Base-by-base conservation (phyloP, 2,329 filamentous ascomycete species). In the Kalmusia sp. region DNA sequence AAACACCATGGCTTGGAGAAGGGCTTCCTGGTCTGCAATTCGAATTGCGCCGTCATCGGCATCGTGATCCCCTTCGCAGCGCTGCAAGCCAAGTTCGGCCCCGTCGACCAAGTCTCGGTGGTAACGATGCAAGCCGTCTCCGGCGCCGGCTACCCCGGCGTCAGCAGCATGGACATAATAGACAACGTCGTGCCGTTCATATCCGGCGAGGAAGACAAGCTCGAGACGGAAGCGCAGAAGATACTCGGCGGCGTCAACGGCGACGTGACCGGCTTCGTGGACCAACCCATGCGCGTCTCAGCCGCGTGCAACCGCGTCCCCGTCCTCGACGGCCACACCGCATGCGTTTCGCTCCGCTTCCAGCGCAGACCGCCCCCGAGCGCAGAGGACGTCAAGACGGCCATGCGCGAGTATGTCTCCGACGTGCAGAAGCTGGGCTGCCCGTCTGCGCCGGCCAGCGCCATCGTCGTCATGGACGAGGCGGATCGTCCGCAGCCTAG, bases 111-210 rank as follows among this genome's bases (percentile, higher is more conserved):
- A 66, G 90, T 96, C 63, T 89, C 91, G 57, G 91, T 98, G 47
- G 92, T 97, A 65, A 98, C 95, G 37, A 87, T 96, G 84, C 95
- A 98, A 79, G 93, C 95, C 53, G 87, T 98, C 39, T 96, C 91
- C 1, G 93, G 95, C 52, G 93, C 92, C 6, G 95, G 93, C 25
- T 96, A 95, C 78, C 91, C 91, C 3, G 91, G 91, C 60, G 91
- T 98, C 33, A 89, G 89, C 72, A 91, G 69, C 76, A 96, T 98
- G 92, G 95, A 98, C 76, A 89, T 98, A 56, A 80, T 98, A 57
- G 95, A 98, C 79, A 98, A 98, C 71, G 89, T 98, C 2, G 91
- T 99, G 38, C 95, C 95, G 7, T 97, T 86, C 77, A 99, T 98
- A 72, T 83, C 84, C 1, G 93, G 93, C 53, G 95, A 98, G 78